phyloP scores from a whole-genome alignment of 1,139 yeast species.

The Yamadazyma taylorii region DNA sequence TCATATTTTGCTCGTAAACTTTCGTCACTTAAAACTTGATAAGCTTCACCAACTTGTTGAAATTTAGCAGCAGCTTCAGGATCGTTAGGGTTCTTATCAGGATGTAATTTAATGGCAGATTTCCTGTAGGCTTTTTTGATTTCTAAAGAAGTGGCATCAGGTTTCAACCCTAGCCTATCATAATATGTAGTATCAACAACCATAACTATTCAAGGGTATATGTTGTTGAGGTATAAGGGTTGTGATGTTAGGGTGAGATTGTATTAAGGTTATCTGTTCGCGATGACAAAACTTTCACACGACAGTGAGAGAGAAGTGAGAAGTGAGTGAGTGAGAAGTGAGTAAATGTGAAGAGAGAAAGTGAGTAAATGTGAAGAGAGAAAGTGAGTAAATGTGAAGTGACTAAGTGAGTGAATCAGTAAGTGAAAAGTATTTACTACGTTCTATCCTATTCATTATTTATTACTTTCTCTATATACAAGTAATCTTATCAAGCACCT shows the following conservation, averaged over 20 bases:
- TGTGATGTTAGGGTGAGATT: too few relatives aligned
- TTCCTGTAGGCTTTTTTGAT: constrained; percentile 93
- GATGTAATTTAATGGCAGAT: constrained; percentile 86
- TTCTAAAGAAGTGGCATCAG: constrained; percentile 76
- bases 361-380: too few relatives aligned
- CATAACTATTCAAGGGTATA: constrained; percentile 40
- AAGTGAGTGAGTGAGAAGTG: neutral
- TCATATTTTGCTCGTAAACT: constrained; percentile 67
- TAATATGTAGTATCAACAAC: constrained; percentile 94
- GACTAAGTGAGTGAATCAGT: too few relatives aligned
- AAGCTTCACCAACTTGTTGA: constrained; percentile 76
- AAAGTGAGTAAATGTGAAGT: too few relatives aligned
- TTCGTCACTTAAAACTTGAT: constrained; percentile 79
- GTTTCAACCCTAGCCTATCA: constrained; percentile 66
- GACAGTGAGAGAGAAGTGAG: neutral
- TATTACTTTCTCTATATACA: too few relatives aligned
- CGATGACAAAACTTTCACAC: constrained; percentile 1
- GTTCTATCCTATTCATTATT: too few relatives aligned
- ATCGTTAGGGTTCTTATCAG: constrained; percentile 91
- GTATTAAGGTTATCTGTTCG: constrained; percentile 2
- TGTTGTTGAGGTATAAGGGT: too few relatives aligned
- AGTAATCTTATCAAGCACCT: too few relatives aligned
- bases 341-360: neutral
- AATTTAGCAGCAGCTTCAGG: constrained; percentile 73
- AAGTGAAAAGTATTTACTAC: too few relatives aligned